Evolutionary conservation across 176 grass and related monocot species (phyloP).

Genomic region (Pharus latifolius): DNA sequence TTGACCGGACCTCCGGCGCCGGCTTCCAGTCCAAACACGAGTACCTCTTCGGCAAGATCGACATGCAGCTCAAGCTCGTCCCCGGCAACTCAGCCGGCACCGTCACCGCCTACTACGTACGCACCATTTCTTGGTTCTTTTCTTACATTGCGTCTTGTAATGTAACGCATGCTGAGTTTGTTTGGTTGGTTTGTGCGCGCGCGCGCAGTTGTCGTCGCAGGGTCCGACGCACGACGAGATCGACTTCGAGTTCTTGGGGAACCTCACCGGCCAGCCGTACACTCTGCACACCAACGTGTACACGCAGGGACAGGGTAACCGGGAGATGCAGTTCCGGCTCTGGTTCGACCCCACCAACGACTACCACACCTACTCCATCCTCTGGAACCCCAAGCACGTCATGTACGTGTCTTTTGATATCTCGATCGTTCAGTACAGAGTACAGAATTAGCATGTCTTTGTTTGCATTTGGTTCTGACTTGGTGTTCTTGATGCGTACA

Average conservation of each 20-base stretch:
- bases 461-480: background rate
- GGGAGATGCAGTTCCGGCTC: constrained; percentile 82
- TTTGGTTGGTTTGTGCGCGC: background rate
- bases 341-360: constrained; percentile 85
- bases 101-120: constrained; percentile 80
- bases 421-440: background rate
- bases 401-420: constrained; percentile 24
- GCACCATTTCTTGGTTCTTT: background rate
- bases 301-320: constrained; percentile 58
- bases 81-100: constrained; percentile 84
- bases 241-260: constrained; percentile 86
- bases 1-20: constrained; percentile 58
- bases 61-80: constrained; percentile 83
- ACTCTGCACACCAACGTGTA: constrained; percentile 89
- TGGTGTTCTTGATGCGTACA: background rate
- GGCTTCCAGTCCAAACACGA: constrained; percentile 83
- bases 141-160: background rate
- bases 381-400: constrained; percentile 87
- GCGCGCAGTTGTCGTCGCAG: constrained; percentile 57
- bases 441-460: background rate
- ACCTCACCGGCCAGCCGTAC: constrained; percentile 64
- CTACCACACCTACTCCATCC: constrained; percentile 88
- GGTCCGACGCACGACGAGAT: constrained; percentile 74
- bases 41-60: constrained; percentile 88
- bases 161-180: too few relatives aligned